phyloP scores from a whole-genome alignment of 805 yeast species.

The Ogataea nitratoaversa region DNA sequence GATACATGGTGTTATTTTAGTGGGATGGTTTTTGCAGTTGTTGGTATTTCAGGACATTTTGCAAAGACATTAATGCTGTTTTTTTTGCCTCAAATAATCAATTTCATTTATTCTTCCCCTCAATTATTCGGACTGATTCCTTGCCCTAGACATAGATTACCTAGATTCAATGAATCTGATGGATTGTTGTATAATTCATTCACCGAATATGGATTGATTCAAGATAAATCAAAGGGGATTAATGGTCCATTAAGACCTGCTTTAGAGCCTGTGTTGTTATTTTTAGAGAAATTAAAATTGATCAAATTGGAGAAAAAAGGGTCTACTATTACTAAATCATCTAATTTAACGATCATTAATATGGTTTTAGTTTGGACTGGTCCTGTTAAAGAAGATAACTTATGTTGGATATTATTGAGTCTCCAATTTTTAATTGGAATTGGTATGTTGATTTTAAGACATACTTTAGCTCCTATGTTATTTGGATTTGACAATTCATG shows the following conservation, averaged over 20 bases:
- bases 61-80: slow-evolving; percentile 86
- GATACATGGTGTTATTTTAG: slow-evolving; percentile 97
- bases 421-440: slow-evolving; percentile 68
- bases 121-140: slow-evolving; percentile 83
- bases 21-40: slow-evolving; percentile 98
- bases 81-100: slow-evolving; percentile 86
- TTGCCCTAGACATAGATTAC: slow-evolving; percentile 94
- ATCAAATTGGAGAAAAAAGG: slow-evolving; percentile 37
- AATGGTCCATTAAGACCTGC: slow-evolving; percentile 20
- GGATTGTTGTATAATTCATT: slow-evolving; percentile 75
- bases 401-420: slow-evolving; percentile 56
- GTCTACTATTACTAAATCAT: slow-evolving; percentile 37
- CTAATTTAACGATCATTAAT: slow-evolving; percentile 87
- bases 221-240: slow-evolving; percentile 3
- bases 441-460: slow-evolving; percentile 65
- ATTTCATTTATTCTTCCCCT: slow-evolving; percentile 87
- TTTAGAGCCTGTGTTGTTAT: slow-evolving; percentile 35
- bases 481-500: slow-evolving; percentile 84
- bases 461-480: slow-evolving; percentile 76
- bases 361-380: slow-evolving; percentile 81
- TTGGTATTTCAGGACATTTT: slow-evolving; percentile 93
- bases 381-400: slow-evolving; percentile 77
- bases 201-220: slow-evolving; percentile 38
- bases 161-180: slow-evolving; percentile 62
- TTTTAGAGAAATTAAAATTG: slow-evolving; percentile 47